Percentiles rank a stretch among this genome's conserved stretches.
These are phyloP conservation scores for Cystobasidium slooffiae DNA, from an alignment of 1,284 basidiomycete species.

Conservation along the genomic window DNA sequence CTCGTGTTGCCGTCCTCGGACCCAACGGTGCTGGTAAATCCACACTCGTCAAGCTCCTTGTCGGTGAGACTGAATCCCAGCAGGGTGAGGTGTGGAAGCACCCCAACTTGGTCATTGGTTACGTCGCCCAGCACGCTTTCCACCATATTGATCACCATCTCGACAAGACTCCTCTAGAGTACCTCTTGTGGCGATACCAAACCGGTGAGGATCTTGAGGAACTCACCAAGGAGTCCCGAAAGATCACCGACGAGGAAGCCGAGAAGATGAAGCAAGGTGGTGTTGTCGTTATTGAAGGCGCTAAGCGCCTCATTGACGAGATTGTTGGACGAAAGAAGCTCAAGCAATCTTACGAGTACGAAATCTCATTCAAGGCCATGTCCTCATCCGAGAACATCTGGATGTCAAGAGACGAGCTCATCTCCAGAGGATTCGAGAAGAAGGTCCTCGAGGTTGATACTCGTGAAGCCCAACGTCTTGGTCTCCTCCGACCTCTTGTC, in stretches of 20 bases:
- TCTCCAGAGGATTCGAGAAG: constrained; percentile 95
- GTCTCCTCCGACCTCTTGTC: constrained; percentile 92
- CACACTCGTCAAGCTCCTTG: constrained; percentile 97
- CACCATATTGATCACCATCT: constrained; percentile 98
- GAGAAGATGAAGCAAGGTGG: constrained; percentile 97
- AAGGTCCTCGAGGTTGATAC: constrained; percentile 95
- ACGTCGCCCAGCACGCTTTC: constrained; percentile 98
- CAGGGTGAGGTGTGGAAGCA: constrained; percentile 98
- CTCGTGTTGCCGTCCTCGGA: constrained; percentile 93
- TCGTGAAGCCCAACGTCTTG: constrained; percentile 93
- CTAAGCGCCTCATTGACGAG: constrained; percentile 94
- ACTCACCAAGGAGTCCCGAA: constrained; percentile 85
- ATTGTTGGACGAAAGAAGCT: constrained; percentile 91
- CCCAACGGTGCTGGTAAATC: constrained; percentile 99
- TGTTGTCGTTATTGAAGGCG: constrained; percentile 82
- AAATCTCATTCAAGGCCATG: constrained; percentile 82
- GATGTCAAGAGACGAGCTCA: constrained; percentile 89
- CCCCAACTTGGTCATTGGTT: constrained; percentile 98
- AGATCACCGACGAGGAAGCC: constrained; percentile 83
- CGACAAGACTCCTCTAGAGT: constrained; percentile 96
- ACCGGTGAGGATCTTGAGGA: constrained; percentile 98
- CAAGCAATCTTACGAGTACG: constrained; percentile 99
- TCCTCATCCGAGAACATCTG: constrained; percentile 48
- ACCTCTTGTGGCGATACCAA: constrained; percentile 99
- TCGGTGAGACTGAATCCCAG: constrained; percentile 96